Evolutionary conservation across 1,284 basidiomycete species (phyloP), one percentile per base, ranked within the genome.

Genomic region (Sporisorium graminicola): DNA sequence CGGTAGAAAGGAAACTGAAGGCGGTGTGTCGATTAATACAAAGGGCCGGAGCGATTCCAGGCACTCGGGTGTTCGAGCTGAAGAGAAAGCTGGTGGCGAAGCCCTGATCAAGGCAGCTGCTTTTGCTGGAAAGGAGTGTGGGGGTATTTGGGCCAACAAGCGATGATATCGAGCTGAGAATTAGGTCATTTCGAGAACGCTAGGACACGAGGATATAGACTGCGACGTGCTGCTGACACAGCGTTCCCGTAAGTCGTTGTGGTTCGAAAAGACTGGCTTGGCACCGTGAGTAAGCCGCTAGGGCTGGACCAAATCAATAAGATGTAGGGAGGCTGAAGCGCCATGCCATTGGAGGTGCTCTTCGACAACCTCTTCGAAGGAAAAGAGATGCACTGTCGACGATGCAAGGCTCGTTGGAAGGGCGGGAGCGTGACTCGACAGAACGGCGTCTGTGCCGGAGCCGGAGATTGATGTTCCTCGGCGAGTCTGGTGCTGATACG

Each of bases 101-200:
- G 33, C 18, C 5, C 20, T 13, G 53, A 12, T 18, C 31, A 6
- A 37, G 29, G 31, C 29, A 31, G 20, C 7, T 5, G 35, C 33
- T 6, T 10, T 49, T 49, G 35, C 12, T 6, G 35, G 33, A 12
- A 13, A 51, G 16, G 14, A 43, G 47, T 5, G 35, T 13, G n/a
- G 8, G 26, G 24, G 27, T 13, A 31, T 22, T 29, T n/a, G 13
- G 9, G 8, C 7, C 13, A 37, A 51, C 37, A 16, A 20, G 20
- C 49, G 37, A 16, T 18, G 7, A 42, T 2, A 35, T n/a, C 42
- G n/a, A 33, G 54, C 42, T 40, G 33, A 29, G 35, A 31, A 31
- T 31, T 58, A 58, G 57, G 57, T 40, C 57, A 58, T 58, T 29
- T 47, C 55, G 55, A 57, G 12, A 22, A 0, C 14, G 44, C 12